These are phyloP conservation scores for Cenchrus americanus DNA, from an alignment of 176 grass and related monocot genomes.

Conservation along the genomic window DNA sequence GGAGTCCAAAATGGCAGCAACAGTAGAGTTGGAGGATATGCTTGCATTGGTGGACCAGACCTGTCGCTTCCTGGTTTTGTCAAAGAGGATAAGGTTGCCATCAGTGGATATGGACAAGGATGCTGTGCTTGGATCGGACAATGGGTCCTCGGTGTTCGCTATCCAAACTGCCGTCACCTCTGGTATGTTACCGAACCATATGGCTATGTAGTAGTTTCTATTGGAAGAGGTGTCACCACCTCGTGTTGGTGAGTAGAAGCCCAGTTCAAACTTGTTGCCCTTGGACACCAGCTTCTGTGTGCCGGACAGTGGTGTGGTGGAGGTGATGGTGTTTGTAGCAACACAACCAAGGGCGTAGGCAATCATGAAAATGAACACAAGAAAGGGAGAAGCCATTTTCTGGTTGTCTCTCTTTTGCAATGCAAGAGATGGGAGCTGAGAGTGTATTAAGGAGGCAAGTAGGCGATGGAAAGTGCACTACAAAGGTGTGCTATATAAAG, in stretches of 20 bases:
- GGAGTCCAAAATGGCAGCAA: conserved; percentile 46
- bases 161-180: conserved; percentile 46
- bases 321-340: conserved; percentile 59
- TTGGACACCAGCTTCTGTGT: conserved; percentile 52
- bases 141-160: conserved; percentile 48
- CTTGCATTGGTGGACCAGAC: conserved; percentile 64
- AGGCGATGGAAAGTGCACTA: neutral
- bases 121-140: conserved; percentile 41
- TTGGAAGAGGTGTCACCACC: conserved; percentile 20
- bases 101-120: conserved; percentile 47
- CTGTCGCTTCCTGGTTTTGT: conserved; percentile 45
- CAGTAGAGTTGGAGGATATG: conserved; percentile 38
- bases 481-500: neutral
- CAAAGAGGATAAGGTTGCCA: conserved; percentile 70
- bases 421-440: neutral
- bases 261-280: conserved; percentile 51
- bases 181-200: conserved; percentile 73
- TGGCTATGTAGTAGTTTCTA: conserved; percentile 63
- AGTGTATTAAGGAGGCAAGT: neutral
- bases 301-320: conserved; percentile 47
- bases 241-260: conserved; percentile 57
- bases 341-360: conserved; percentile 22
- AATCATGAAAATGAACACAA: neutral
- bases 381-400: neutral
- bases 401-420: neutral